Evolutionary conservation across 2,329 filamentous ascomycete species (phyloP).

Genomic region (Stagonosporopsis vannaccii): DNA sequence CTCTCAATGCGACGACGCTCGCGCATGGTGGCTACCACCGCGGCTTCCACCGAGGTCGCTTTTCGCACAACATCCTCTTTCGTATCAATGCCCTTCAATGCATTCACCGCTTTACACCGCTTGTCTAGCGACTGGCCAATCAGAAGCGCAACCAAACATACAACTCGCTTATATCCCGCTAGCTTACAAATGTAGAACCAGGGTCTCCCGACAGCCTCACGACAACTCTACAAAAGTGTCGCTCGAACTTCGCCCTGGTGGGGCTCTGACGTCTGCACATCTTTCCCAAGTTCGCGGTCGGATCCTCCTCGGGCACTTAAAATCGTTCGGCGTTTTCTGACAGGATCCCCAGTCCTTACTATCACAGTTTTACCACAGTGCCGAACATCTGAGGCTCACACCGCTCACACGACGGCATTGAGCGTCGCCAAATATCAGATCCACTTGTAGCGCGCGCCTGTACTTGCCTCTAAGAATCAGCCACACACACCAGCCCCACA

Average conservation of each 20-base stretch:
- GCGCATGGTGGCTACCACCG: neutral
- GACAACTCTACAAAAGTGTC: constrained; percentile 2
- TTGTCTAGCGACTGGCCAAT: constrained; percentile 7
- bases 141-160: neutral
- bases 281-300: constrained; percentile 4
- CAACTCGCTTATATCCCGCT: constrained; percentile 16
- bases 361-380: neutral
- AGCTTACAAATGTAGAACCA: constrained; percentile 14
- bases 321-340: constrained; percentile 17
- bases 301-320: constrained; percentile 12
- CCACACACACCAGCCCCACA: neutral
- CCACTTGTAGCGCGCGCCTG: neutral
- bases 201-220: constrained; percentile 13
- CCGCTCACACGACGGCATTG: constrained; percentile 8
- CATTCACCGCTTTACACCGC: constrained; percentile 21
- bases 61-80: neutral
- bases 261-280: constrained; percentile 18
- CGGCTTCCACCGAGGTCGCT: constrained; percentile 1
- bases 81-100: constrained; percentile 1
- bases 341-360: constrained; percentile 7
- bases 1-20: neutral
- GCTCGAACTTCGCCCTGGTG: neutral
- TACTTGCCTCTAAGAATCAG: constrained; percentile 1
- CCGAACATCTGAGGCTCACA: constrained; percentile 17
- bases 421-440: neutral